phyloP scores from a whole-genome alignment of 2,329 filamentous ascomycete species.

The Colletotrichum plurivorum region DNA sequence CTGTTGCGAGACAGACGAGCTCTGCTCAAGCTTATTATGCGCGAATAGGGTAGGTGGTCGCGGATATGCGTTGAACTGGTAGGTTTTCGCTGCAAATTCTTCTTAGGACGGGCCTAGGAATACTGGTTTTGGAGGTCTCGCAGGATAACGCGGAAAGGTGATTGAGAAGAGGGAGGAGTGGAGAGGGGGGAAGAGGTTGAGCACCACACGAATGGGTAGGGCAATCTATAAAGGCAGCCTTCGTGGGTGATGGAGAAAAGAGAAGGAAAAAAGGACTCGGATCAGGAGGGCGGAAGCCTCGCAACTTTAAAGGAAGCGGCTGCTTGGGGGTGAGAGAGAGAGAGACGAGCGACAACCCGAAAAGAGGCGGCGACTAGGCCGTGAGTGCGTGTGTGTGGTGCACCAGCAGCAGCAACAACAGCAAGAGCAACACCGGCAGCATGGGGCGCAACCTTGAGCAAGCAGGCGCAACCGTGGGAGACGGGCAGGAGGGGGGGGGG shows the following conservation, averaged over 20 bases:
- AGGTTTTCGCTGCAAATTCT: conserved; percentile 32
- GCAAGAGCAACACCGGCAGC: conserved; percentile 9
- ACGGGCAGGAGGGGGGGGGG: not conserved
- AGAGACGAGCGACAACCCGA: conserved; percentile 25
- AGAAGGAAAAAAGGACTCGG: conserved; percentile 30
- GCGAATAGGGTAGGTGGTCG: conserved; percentile 27
- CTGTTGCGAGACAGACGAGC: conserved; percentile 37
- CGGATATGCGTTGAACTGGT: conserved; percentile 29
- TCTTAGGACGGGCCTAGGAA: conserved; percentile 40
- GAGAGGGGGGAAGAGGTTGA: conserved; percentile 36
- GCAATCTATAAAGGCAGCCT: conserved; percentile 42
- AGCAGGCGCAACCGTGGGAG: conserved; percentile 13
- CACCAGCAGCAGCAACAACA: conserved; percentile 28
- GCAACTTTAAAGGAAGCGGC: conserved; percentile 40
- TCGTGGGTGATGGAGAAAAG: conserved; percentile 44
- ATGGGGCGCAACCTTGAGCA: conserved; percentile 1
- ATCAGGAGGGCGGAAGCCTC: conserved; percentile 38
- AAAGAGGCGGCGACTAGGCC: conserved; percentile 14
- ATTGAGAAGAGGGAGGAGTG: conserved; percentile 34
- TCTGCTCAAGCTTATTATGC: conserved; percentile 40
- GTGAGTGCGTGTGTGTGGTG: conserved; percentile 8
- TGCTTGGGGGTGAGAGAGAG: conserved; percentile 23
- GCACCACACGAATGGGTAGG: conserved; percentile 43
- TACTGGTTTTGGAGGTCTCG: conserved; percentile 35
- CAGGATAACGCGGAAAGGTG: conserved; percentile 39